These are phyloP conservation scores for Aspergillus sojae DNA, from an alignment of 2,329 filamentous ascomycete species.

Conservation along the genomic window DNA sequence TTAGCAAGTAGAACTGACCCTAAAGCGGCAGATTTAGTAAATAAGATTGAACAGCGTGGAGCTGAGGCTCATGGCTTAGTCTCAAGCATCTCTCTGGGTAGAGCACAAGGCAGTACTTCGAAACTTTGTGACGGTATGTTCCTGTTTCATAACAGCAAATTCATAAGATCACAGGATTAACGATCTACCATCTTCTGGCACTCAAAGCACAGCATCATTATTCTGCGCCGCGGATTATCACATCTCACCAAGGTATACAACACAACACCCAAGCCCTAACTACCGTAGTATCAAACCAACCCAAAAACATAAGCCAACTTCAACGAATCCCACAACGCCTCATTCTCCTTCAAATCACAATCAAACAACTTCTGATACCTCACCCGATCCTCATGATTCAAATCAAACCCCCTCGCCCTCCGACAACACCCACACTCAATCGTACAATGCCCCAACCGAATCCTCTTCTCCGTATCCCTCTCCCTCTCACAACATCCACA, in stretches of 20 bases:
- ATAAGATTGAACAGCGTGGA: neutral
- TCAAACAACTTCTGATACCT: constrained; percentile 11
- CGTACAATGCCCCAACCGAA: constrained; percentile 9
- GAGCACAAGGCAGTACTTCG: neutral
- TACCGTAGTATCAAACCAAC: neutral
- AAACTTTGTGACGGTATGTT: neutral
- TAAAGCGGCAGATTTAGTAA: too few relatives aligned
- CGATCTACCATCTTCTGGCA: neutral
- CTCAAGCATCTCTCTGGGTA: neutral
- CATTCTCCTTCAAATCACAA: constrained; percentile 7
- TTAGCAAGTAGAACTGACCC: neutral
- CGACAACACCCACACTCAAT: constrained; percentile 12
- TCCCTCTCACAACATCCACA: constrained; percentile 16
- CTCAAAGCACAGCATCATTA: too few relatives aligned
- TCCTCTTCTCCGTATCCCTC: neutral
- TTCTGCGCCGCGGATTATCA: too few relatives aligned
- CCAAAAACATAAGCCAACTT: constrained; percentile 10
- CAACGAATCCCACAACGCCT: constrained; percentile 1
- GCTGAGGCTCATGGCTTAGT: neutral
- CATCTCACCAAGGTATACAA: too few relatives aligned
- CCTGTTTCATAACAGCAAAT: neutral
- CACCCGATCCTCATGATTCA: constrained; percentile 5
- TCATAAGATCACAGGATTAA: neutral
- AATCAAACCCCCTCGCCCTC: constrained; percentile 9
- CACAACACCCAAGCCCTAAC: neutral